Evolutionary conservation across 73 alveolate genomes (phyloP).

Genomic region (Tetrahymena borealis): DNA sequence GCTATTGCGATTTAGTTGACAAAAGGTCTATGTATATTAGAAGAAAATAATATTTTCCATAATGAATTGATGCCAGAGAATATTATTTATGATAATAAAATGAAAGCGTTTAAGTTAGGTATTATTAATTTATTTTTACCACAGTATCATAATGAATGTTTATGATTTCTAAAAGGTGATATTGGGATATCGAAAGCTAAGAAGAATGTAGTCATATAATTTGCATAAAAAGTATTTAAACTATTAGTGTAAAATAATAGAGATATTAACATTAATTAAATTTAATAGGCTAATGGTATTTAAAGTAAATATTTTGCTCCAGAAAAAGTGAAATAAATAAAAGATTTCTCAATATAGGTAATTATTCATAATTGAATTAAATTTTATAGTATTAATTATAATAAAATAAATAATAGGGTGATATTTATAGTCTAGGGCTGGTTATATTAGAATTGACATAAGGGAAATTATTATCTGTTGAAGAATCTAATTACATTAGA

Average conservation of each 20-base stretch:
- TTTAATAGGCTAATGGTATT: too few species aligned
- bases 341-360: not conserved
- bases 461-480: not conserved
- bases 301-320: not conserved
- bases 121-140: too few species aligned
- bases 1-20: not conserved
- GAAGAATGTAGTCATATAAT: not conserved
- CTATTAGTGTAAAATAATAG: not conserved
- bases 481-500: not conserved
- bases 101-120: not conserved
- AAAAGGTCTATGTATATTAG: not conserved
- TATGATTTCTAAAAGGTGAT: not conserved
- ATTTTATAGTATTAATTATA: not conserved
- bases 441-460: not conserved
- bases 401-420: not conserved
- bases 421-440: not conserved
- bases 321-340: not conserved
- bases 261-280: too few species aligned
- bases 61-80: not conserved
- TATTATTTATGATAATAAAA: not conserved
- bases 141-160: too few species aligned
- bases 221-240: not conserved
- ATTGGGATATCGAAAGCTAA: not conserved
- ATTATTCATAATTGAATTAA: not conserved
- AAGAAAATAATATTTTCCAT: not conserved